Evolutionary conservation across 108 stramenopile genomes (phyloP), one percentile per base, ranked within the genome.

Genomic region (Parietichytrium sp.): DNA sequence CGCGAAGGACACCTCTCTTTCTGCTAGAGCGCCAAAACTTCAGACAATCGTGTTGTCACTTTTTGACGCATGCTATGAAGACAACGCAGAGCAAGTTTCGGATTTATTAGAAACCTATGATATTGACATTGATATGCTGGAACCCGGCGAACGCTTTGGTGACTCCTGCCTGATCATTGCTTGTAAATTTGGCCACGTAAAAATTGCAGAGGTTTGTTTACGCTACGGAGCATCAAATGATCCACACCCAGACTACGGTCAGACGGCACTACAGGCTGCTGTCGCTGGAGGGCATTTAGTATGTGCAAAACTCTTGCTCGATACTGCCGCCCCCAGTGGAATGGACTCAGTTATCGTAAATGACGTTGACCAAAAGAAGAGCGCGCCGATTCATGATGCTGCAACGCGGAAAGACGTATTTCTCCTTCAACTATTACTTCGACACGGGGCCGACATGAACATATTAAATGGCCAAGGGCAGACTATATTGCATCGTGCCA

Each of bases 251-350:
- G 61, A 72, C 42, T 72, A 72, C 3, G 61, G 61, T 42, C 61
- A 72, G 61, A 72, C 61, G n/a, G 61, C 61, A n/a, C 42, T 72
- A 0, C 61, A 72, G 33, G 61, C 61, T 47, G 61, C 61, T 6
- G 61, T 72, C 15, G 45, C 38, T 20, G 6, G 2, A 6, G 61
- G 61, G 2, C 33, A 72, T 33, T 12, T 72, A 6, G 61, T 72
- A 8, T 72, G 61, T 25, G 61, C 42, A 1, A 72, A 45, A 25
- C 61, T 72, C 1, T 38, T 72, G 29, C 61, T 72, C 29, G 61
- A 72, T n/a, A 72, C 61, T 27, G 61, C 61, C 6, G 61, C 61
- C 13, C 61, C 61, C 10, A 72, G 61, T 25, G 45, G 45, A 25
- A 72, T 72, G 61, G 61, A 72, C 33, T 10, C 20, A 6, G 61